phyloP scores from a whole-genome alignment of 1,139 yeast species.

The Geotrichum carabidarum region DNA sequence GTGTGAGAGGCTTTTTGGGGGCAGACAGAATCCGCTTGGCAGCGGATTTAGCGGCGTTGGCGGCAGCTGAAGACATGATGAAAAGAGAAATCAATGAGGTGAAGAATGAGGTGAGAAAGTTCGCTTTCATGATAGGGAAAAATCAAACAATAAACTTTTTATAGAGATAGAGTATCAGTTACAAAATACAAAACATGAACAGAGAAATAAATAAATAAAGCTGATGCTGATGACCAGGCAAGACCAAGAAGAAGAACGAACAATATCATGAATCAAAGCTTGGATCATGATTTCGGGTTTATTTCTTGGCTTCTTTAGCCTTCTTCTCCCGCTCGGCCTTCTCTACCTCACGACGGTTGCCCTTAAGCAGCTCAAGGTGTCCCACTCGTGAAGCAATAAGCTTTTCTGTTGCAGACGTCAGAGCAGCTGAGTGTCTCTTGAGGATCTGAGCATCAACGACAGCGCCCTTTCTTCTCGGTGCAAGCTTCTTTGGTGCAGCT shows the following conservation, averaged over 20 bases:
- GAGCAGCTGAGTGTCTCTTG: constrained; percentile 61
- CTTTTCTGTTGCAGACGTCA: constrained; percentile 72
- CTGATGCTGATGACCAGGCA: neutral
- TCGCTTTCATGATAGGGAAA: neutral
- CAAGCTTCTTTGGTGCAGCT: constrained; percentile 69
- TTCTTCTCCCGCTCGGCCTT: constrained; percentile 40
- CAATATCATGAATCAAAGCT: neutral
- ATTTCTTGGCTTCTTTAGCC: constrained; percentile 13
- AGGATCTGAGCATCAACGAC: constrained; percentile 43
- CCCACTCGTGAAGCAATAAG: constrained; percentile 86
- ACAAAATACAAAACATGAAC: neutral
- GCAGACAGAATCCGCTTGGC: constrained; percentile 17
- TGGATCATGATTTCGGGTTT: neutral
- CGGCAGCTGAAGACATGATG: neutral
- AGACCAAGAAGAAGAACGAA: neutral
- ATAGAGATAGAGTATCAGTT: too few species aligned
- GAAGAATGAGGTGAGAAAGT: neutral
- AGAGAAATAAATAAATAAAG: neutral
- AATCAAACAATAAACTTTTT: neutral
- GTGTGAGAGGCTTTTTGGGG: constrained; percentile 21
- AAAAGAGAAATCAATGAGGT: neutral
- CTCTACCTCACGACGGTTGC: constrained; percentile 81
- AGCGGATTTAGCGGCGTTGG: constrained; percentile 11
- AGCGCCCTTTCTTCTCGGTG: constrained; percentile 58
- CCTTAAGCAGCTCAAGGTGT: constrained; percentile 86